A percentile compares a stretch with the other conserved stretches of the same genome.
Conservation (phyloP, 2,329 filamentous ascomycete species). For the Lomentospora prolificans region DNA sequence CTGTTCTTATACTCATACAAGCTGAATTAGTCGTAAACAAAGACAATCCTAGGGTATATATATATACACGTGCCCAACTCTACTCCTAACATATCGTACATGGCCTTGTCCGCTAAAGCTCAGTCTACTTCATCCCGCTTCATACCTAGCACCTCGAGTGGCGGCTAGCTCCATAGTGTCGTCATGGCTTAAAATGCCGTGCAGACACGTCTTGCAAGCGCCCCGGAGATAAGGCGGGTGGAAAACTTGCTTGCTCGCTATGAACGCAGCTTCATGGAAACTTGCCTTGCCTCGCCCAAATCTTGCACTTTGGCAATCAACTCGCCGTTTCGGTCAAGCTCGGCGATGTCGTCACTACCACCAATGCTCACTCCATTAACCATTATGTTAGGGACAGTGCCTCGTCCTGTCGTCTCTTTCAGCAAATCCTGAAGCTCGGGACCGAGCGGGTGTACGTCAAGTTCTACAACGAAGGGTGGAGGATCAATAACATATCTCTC, state of each 20-base stretch:
- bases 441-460: conserved; percentile 74
- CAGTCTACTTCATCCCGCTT: not conserved
- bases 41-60: not conserved
- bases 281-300: conserved; percentile 47
- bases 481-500: conserved; percentile 78
- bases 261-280: conserved; percentile 10
- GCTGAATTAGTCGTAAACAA: not conserved
- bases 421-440: conserved; percentile 61
- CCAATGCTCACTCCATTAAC: conserved; percentile 83
- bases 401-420: conserved; percentile 62
- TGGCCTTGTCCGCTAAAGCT: not conserved
- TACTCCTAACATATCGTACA: not conserved
- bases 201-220: no score
- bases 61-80: not conserved
- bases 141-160: not conserved
- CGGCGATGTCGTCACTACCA: conserved; percentile 76
- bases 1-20: not conserved
- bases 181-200: no score
- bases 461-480: conserved; percentile 76
- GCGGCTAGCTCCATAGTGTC: no score
- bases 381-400: conserved; percentile 86
- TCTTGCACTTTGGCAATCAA: conserved; percentile 63
- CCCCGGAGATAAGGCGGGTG: no score
- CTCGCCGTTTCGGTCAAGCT: conserved; percentile 55
- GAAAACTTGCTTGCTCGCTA: no score